Base-by-base conservation (phyloP, 768 basidiomycete species). In the Russula sp. region DNA sequence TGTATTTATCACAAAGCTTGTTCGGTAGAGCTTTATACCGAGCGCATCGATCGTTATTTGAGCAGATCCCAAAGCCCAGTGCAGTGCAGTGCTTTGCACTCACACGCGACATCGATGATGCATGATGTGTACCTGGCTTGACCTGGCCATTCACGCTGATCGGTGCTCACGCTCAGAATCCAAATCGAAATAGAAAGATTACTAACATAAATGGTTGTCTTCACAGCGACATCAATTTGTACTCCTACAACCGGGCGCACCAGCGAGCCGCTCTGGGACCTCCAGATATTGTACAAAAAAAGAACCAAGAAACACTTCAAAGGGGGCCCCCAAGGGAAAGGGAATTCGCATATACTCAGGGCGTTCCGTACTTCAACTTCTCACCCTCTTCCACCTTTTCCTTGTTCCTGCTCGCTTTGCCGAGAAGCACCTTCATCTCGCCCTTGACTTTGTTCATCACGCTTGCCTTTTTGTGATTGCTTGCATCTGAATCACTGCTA, bases 401-500 rank as follows among this genome's bases (percentile, higher is more conserved):
- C 36, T 34, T 46, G 18, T 63, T 65, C 42, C 50, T 34, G 16
- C 60, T 65, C 10, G 60, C 64, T 50, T 57, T 65, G 3, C 64
- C 64, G 11, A 65, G 50, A 18, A 65, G 55, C 22, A 63, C 51
- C 43, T 57, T 61, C 60, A 65, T 56, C 38, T 58, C 64, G 1
- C 60, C 64, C 50, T 58, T 65, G 29, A 65, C 60, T 36, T 53
- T 62, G 32, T 47, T 48, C 60, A 65, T 52, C 20, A 65, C 50
- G 25, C 41, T 61, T 5, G 50, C 64, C 45, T 54, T 65, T 16
- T 52, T 56, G 38, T 56, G 53, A 20, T 64, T 20, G 35, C 49
- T 57, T 42, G 63, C 60, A n/a, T 62, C 63, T 1, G 63, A 52
- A 13, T 65, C 60, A 39, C 64, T 62, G 39, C 39, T 62, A 3